Evolutionary conservation across 2,329 filamentous ascomycete genomes (phyloP), one percentile per base, ranked within the genome.

Genomic region (Byssochlamys sp.): DNA sequence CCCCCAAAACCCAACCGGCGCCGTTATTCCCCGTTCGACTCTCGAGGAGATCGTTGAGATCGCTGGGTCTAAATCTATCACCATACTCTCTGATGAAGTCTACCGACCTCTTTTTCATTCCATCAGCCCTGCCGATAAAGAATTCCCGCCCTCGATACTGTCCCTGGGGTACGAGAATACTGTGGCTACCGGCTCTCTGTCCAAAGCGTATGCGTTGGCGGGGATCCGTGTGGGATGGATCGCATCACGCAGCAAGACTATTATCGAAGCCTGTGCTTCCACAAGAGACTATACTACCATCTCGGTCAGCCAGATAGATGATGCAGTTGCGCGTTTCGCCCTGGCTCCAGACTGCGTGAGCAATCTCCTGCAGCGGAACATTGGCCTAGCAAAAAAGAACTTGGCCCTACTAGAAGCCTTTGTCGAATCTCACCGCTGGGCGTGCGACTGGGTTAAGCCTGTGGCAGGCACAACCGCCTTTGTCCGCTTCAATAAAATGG

Each of bases 171-270:
- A 95, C 71, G 74, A 81, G 2, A 86, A 85, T 57, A 81, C 83
- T 25, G 78, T 95, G 31, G 83, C 84, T 11, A 94, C 89, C 0
- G 87, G 90, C 12, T 91, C 88, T 19, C 84, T 95, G 78, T 92
- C 88, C 27, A 95, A 95, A 74, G 88, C 89, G 0, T 96, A 90
- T 73, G 84, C 88, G 2, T 76, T 96, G 3, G 89, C 90, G 0
- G 90, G 91, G 1, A 85, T 95, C 60, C 84, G 90, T 0, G 73
- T 91, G 1, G 91, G 91, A 31, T 96, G 91, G 91, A 80, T 92
- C 58, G 89, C 88, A 2, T 87, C 85, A 12, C 83, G 83, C 27
- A 82, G 84, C 69, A 67, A 69, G 4, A 73, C 75, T 0, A 78
- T 95, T 57, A 80, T 92, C 55, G 80, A 85, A 54, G 76, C 79